phyloP scores from a whole-genome alignment of 2,329 filamentous ascomycete species.

The Colletotrichum magnum region DNA sequence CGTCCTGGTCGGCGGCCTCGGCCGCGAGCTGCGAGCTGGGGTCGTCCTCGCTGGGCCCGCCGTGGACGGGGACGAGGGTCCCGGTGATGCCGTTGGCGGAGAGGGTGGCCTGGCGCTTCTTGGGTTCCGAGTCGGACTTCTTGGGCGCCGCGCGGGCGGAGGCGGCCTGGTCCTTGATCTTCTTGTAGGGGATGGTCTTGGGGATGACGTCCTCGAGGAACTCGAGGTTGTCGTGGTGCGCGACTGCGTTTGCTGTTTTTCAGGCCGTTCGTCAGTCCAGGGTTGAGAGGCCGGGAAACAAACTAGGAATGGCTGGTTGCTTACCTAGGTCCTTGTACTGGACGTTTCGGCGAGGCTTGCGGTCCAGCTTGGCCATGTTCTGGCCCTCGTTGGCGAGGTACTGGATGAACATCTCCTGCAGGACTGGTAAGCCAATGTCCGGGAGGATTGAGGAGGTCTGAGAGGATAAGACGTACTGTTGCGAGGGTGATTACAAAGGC shows the following conservation, averaged over 20 bases:
- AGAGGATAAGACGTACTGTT: conserved; percentile 70
- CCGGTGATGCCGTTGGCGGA: conserved; percentile 39
- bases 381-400: conserved; percentile 88
- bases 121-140: conserved; percentile 55
- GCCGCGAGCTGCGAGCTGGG: conserved; percentile 68
- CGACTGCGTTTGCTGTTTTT: conserved; percentile 81
- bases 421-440: background rate
- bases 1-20: conserved; percentile 69
- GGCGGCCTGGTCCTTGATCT: conserved; percentile 76
- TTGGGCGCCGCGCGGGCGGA: conserved; percentile 64
- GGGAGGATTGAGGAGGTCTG: background rate
- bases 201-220: conserved; percentile 94
- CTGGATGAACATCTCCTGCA: conserved; percentile 93
- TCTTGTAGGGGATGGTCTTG: conserved; percentile 84
- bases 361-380: conserved; percentile 90
- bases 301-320: conserved; percentile 41
- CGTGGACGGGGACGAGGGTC: conserved; percentile 8
- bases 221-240: conserved; percentile 92
- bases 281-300: conserved; percentile 22
- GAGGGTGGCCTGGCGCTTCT: conserved; percentile 45
- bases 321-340: conserved; percentile 94
- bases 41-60: conserved; percentile 49
- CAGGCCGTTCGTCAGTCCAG: conserved; percentile 22
- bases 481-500: conserved; percentile 94
- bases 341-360: conserved; percentile 92